Conservation (phyloP, 2,329 filamentous ascomycete species). For the Lecanosticta acicola region DNA sequence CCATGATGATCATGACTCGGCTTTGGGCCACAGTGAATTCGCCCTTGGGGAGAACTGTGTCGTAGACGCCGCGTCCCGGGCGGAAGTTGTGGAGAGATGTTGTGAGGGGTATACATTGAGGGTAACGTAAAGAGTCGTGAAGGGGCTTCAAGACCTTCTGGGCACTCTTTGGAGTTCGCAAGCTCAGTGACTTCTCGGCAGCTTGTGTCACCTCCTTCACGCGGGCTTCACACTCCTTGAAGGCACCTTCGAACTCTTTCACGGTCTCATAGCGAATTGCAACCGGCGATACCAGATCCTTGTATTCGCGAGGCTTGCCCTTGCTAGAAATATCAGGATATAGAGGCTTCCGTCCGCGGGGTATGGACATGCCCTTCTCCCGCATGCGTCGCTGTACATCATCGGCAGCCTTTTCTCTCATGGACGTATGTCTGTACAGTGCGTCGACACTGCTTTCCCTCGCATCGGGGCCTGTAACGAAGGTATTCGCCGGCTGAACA, state of each 20-base stretch:
- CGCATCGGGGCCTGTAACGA: not conserved
- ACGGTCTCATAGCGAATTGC: slow-evolving; percentile 4
- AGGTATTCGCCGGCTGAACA: not conserved
- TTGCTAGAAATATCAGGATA: not conserved
- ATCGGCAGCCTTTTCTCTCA: too few relatives aligned
- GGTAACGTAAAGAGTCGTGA: too few relatives aligned
- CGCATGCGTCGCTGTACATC: too few relatives aligned
- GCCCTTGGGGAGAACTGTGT: too few relatives aligned
- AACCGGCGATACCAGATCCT: slow-evolving; percentile 2
- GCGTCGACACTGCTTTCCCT: too few relatives aligned
- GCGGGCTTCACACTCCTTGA: slow-evolving; percentile 2
- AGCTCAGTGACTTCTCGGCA: not conserved
- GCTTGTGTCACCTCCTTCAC: slow-evolving; percentile 2
- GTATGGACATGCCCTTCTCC: slow-evolving; percentile 3
- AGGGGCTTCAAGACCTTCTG: too few relatives aligned
- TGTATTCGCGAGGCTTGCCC: too few relatives aligned
- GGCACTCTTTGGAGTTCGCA: too few relatives aligned
- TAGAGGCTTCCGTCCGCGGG: slow-evolving; percentile 1
- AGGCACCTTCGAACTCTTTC: slow-evolving; percentile 5
- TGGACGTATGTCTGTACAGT: too few relatives aligned
- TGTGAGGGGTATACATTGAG: too few relatives aligned
- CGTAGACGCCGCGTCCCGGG: too few relatives aligned
- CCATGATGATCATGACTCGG: slow-evolving; percentile 8
- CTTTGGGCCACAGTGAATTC: not conserved
- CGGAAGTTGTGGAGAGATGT: too few relatives aligned